A percentile compares a stretch with the other conserved stretches of the same genome.
phyloP scores from a whole-genome alignment of 805 yeast genomes.

The Dipodascus albidus region DNA sequence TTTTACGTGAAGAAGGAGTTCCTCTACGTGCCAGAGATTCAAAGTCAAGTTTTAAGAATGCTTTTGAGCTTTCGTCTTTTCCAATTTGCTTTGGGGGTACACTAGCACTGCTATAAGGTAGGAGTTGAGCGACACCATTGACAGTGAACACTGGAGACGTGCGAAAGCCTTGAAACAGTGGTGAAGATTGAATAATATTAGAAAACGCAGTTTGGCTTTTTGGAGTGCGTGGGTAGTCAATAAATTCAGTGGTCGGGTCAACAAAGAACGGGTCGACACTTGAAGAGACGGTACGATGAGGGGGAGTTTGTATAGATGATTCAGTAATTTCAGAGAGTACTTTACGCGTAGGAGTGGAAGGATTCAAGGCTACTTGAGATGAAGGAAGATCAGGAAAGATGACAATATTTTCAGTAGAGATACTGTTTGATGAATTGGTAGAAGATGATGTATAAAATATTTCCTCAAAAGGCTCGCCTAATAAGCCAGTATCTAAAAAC shows the following conservation, averaged over 20 bases:
- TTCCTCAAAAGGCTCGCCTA: background rate
- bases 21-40: background rate
- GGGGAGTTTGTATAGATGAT: background rate
- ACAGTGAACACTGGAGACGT: background rate
- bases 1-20: background rate
- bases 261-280: background rate
- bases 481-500: constrained; percentile 19
- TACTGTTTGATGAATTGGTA: background rate
- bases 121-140: background rate
- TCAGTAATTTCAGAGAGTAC: background rate
- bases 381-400: background rate
- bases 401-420: background rate
- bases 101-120: background rate
- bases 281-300: background rate
- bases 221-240: background rate
- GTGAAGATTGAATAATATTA: background rate
- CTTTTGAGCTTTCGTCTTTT: background rate
- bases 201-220: constrained; percentile 1
- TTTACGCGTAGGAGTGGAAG: background rate
- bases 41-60: background rate
- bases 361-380: background rate
- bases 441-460: background rate
- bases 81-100: background rate
- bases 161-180: background rate
- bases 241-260: constrained; percentile 1